Conservation (phyloP, 257 asterid genomes). For the Nicotiana noctiflora region DNA sequence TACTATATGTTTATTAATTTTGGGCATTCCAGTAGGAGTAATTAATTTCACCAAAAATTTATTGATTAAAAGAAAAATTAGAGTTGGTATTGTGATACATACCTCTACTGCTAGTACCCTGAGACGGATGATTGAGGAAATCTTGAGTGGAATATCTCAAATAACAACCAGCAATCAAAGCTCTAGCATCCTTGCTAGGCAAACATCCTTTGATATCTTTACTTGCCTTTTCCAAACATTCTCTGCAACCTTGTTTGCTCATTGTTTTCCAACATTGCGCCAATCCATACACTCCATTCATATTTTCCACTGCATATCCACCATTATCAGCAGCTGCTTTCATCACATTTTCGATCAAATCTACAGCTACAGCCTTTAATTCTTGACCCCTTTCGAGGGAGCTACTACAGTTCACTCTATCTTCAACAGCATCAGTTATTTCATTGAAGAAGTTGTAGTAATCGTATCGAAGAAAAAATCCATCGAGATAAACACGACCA, state of each 20-base stretch:
- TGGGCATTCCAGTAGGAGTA: background rate
- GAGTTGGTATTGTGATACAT: background rate
- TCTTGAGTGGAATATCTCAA: conserved; percentile 63
- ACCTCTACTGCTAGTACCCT: background rate
- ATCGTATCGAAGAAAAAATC: conserved; percentile 79
- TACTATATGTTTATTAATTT: no score
- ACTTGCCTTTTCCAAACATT: conserved; percentile 66
- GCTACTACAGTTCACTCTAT: conserved; percentile 45
- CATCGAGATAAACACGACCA: conserved; percentile 69
- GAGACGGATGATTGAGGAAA: conserved; percentile 40
- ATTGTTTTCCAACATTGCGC: conserved; percentile 82
- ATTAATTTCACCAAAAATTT: background rate
- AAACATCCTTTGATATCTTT: conserved; percentile 38
- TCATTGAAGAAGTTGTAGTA: conserved; percentile 42
- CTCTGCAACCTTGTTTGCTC: conserved; percentile 50
- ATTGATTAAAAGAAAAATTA: background rate
- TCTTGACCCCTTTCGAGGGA: conserved; percentile 16
- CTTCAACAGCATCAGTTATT: conserved; percentile 32
- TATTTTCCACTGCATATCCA: conserved; percentile 39
- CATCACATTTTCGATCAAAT: conserved; percentile 40
- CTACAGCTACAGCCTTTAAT: conserved; percentile 22
- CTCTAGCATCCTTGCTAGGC: conserved; percentile 72
- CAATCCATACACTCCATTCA: conserved; percentile 62
- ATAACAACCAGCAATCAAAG: conserved; percentile 74
- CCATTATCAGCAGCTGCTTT: conserved; percentile 28